Percentiles rank a stretch among this genome's conserved stretches.
Evolutionary conservation across 306 rosid species (phyloP).

Genomic region (Castanospermum australe): DNA sequence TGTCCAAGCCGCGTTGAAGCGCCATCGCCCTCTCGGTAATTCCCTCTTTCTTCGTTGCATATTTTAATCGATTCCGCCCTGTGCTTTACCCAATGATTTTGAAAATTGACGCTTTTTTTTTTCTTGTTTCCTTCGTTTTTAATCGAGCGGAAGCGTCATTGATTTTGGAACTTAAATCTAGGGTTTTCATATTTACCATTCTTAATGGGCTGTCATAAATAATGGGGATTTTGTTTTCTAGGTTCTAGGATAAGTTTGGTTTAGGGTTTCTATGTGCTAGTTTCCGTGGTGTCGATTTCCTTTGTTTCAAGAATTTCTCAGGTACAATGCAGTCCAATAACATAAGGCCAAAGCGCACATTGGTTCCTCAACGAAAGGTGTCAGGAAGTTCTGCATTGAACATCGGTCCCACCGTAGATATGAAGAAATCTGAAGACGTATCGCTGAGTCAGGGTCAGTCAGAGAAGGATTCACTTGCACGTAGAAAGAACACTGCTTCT

Average conservation of each 20-base stretch:
- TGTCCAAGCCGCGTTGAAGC: slow-evolving; percentile 54
- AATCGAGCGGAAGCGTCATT: too few species aligned
- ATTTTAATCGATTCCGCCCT: too few species aligned
- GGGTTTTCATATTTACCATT: too few species aligned
- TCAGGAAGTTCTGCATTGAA: too few species aligned
- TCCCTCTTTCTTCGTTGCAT: neutral
- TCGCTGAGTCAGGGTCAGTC: slow-evolving; percentile 30
- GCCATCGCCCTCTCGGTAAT: slow-evolving; percentile 45
- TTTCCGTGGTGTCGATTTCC: neutral
- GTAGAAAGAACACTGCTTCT: slow-evolving; percentile 22
- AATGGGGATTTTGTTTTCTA: slow-evolving; percentile 7
- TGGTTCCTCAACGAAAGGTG: slow-evolving; percentile 52
- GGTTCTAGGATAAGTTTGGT: too few species aligned
- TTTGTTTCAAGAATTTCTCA: slow-evolving; percentile 21
- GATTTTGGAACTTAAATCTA: too few species aligned
- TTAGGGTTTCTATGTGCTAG: neutral
- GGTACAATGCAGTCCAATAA: slow-evolving; percentile 50
- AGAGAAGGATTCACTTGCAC: slow-evolving; percentile 42
- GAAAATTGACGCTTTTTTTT: too few species aligned
- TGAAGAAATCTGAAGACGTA: slow-evolving; percentile 27
- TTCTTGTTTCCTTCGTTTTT: too few species aligned
- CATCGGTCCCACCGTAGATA: neutral
- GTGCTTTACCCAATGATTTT: too few species aligned
- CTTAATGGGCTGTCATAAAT: too few species aligned
- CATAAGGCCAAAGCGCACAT: slow-evolving; percentile 62